These are phyloP conservation scores for Galeopsis tetrahit DNA, from an alignment of 257 asterid species.

Conservation along the genomic window DNA sequence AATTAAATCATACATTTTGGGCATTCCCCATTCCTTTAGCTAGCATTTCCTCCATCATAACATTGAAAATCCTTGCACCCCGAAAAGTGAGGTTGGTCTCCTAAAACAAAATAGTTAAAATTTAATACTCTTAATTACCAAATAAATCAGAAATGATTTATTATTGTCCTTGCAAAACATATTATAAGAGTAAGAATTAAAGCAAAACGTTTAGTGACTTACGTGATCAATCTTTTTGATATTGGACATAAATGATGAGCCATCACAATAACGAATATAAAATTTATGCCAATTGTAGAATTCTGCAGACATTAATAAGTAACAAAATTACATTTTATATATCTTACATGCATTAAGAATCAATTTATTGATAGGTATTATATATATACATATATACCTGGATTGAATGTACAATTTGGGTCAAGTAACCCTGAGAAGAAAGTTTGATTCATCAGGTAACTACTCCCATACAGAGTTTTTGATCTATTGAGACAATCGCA, in stretches of 20 bases:
- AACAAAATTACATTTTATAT: neutral
- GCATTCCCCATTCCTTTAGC: conserved; percentile 47
- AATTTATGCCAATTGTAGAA: conserved; percentile 46
- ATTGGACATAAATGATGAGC: conserved; percentile 39
- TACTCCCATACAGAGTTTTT: conserved; percentile 22
- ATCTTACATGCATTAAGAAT: neutral
- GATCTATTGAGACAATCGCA: conserved; percentile 13
- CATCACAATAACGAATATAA: conserved; percentile 40
- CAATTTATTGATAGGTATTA: neutral
- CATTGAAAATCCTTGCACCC: conserved; percentile 50
- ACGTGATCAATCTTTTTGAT: conserved; percentile 37
- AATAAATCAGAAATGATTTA: neutral
- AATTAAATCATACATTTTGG: conserved; percentile 35
- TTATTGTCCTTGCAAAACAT: too few relatives aligned
- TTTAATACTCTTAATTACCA: neutral
- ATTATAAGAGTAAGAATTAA: neutral
- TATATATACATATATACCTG: conserved; percentile 24
- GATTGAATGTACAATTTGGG: conserved; percentile 26
- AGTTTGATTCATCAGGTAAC: conserved; percentile 30
- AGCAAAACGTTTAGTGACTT: neutral
- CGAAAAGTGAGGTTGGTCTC: conserved; percentile 39
- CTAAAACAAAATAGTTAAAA: conserved; percentile 27
- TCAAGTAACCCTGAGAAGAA: conserved; percentile 34
- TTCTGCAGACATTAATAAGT: conserved; percentile 21
- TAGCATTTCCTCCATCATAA: conserved; percentile 40